phyloP scores from a whole-genome alignment of 148 eudicot genomes.

The Drosera capensis region DNA sequence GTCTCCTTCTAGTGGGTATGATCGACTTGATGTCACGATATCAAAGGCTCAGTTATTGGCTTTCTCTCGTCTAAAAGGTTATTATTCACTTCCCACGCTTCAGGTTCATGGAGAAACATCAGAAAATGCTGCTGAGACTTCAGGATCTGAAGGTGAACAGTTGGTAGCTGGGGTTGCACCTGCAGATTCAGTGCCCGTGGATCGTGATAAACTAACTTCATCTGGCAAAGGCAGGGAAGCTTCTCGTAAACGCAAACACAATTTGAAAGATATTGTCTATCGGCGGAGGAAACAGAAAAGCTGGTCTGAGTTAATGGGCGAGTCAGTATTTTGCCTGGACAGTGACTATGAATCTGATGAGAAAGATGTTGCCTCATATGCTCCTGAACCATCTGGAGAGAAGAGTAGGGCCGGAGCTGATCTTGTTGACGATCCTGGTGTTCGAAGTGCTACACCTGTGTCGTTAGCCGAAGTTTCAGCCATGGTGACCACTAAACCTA shows the following conservation, averaged over 20 bases:
- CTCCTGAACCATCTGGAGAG: constrained; percentile 20
- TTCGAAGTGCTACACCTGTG: constrained; percentile 31
- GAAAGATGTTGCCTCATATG: constrained; percentile 19
- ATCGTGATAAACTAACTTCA: constrained; percentile 7
- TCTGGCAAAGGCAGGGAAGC: constrained; percentile 17
- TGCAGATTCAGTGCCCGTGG: constrained; percentile 14
- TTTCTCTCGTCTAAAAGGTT: background rate
- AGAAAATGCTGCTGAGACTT: background rate
- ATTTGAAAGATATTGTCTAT: constrained; percentile 38
- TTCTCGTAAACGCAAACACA: constrained; percentile 38
- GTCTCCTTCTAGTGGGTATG: background rate
- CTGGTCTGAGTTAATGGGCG: constrained; percentile 54
- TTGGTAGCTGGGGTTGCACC: constrained; percentile 18
- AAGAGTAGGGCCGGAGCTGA: constrained; percentile 29
- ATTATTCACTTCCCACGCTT: background rate
- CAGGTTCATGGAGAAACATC: background rate
- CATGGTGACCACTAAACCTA: constrained; percentile 29
- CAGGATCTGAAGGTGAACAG: background rate
- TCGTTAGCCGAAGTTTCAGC: constrained; percentile 55
- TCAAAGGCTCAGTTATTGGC: background rate
- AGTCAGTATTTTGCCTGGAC: constrained; percentile 35
- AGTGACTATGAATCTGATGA: constrained; percentile 42
- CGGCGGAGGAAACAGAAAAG: constrained; percentile 54
- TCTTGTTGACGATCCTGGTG: constrained; percentile 25
- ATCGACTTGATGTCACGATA: background rate